Evolutionary conservation across 495 filamentous ascomycete species (phyloP).

Genomic region (Hypoxylon lienhwacheense): DNA sequence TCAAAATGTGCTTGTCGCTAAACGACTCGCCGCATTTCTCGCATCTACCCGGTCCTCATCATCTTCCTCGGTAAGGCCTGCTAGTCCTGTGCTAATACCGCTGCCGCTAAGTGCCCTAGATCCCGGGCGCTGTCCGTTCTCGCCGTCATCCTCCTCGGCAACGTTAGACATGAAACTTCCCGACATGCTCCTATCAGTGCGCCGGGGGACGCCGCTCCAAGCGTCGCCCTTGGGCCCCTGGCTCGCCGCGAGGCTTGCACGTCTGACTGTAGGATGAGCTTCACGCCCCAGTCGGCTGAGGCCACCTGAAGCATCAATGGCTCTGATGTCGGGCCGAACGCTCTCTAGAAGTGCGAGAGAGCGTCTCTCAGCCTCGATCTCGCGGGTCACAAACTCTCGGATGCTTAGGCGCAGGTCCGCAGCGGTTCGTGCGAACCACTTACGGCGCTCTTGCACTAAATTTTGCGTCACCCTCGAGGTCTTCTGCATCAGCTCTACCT

Average conservation of each 20-base stretch:
- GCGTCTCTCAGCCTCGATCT: constrained; percentile 94
- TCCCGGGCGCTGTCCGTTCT: constrained; percentile 44
- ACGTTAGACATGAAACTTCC: constrained; percentile 62
- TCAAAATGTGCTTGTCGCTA: constrained; percentile 92
- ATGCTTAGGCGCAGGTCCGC: constrained; percentile 76
- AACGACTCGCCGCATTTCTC: constrained; percentile 86
- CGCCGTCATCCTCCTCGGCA: constrained; percentile 50
- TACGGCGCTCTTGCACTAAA: constrained; percentile 82
- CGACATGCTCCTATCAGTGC: constrained; percentile 73
- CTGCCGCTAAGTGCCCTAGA: constrained; percentile 58
- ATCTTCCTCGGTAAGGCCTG: constrained; percentile 75
- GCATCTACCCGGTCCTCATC: constrained; percentile 95
- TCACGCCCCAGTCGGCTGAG: constrained; percentile 87
- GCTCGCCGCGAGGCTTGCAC: constrained; percentile 75
- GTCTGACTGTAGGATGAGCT: constrained; percentile 72
- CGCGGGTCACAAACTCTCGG: constrained; percentile 87
- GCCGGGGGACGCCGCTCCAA: constrained; percentile 91
- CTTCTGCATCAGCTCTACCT: constrained; percentile 77
- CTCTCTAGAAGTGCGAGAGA: constrained; percentile 89
- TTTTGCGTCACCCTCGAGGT: constrained; percentile 86
- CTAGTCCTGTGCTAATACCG: constrained; percentile 56
- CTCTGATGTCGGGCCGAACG: constrained; percentile 87
- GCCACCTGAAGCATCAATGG: constrained; percentile 88
- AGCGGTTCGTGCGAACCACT: constrained; percentile 87
- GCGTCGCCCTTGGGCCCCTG: constrained; percentile 96